Conservation (phyloP, 106 monocot genomes). For the Dendrobium catenatum region DNA sequence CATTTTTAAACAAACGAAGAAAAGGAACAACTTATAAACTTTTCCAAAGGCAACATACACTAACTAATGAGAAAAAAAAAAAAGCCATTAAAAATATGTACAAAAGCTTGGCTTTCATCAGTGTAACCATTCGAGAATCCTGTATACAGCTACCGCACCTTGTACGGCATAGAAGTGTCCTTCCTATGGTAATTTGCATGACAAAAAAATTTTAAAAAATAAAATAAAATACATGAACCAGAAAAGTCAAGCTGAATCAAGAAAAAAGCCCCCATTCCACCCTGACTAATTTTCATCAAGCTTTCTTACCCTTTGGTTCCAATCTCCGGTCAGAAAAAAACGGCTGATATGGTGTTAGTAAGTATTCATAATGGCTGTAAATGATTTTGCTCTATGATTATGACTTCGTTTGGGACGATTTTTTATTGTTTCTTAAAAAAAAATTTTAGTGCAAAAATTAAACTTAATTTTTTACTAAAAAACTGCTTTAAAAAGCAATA, state of each 20-base stretch:
- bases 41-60: background rate
- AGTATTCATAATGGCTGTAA: background rate
- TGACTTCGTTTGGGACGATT: too few species aligned
- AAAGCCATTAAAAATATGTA: background rate
- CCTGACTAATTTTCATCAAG: background rate
- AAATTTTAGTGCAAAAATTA: too few species aligned
- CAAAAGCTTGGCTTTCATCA: background rate
- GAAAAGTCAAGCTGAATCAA: background rate
- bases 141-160: background rate
- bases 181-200: background rate
- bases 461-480: too few species aligned
- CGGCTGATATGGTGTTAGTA: background rate
- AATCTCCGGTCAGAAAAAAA: background rate
- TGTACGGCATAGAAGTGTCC: background rate
- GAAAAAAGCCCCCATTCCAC: background rate
- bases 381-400: background rate
- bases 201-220: background rate
- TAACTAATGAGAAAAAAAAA: background rate
- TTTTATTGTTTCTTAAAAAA: too few species aligned
- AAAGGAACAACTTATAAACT: too few species aligned
- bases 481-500: too few species aligned
- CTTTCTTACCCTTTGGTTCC: conserved; percentile 5
- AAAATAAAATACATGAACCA: background rate
- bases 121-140: background rate
- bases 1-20: background rate